These are phyloP conservation scores for Austroboletus niveus DNA, from an alignment of 1,284 basidiomycete genomes.

Conservation along the genomic window DNA sequence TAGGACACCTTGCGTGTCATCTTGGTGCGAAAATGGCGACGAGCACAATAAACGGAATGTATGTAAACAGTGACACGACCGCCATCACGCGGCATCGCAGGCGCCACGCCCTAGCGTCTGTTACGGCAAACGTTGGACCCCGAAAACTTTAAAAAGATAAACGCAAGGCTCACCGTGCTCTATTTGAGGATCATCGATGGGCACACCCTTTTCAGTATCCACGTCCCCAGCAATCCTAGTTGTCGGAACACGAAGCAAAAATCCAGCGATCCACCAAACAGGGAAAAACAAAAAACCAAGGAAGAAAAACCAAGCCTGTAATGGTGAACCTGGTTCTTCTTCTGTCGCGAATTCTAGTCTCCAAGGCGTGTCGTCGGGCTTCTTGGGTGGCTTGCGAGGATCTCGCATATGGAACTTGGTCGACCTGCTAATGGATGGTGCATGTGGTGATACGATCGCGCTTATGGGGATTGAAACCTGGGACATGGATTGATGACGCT, in stretches of 20 bases:
- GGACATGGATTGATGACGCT: constrained; percentile 52
- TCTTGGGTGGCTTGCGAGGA: constrained; percentile 60
- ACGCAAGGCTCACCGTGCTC: constrained; percentile 57
- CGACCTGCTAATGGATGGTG: constrained; percentile 59
- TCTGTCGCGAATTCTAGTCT: constrained; percentile 45
- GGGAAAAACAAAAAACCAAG: constrained; percentile 71
- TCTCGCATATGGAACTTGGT: constrained; percentile 74
- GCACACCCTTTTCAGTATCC: constrained; percentile 66
- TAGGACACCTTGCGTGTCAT: constrained; percentile 16
- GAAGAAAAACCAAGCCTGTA: constrained; percentile 76
- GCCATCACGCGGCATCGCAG: constrained; percentile 70
- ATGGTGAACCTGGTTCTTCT: constrained; percentile 61
- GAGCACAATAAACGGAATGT: constrained; percentile 72
- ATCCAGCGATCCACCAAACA: constrained; percentile 72
- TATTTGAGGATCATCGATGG: constrained; percentile 74
- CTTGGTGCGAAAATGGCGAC: constrained; percentile 61
- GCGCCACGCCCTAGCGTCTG: constrained; percentile 72
- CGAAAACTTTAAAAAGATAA: background rate
- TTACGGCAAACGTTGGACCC: constrained; percentile 10
- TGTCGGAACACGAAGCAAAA: constrained; percentile 52
- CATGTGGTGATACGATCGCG: constrained; percentile 71
- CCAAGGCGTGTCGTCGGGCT: constrained; percentile 58
- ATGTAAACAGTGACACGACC: constrained; percentile 64
- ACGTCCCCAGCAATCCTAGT: constrained; percentile 60
- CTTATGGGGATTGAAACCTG: constrained; percentile 73